Conservation (phyloP, 2,329 filamentous ascomycete genomes). For the Alternaria ethzedia region DNA sequence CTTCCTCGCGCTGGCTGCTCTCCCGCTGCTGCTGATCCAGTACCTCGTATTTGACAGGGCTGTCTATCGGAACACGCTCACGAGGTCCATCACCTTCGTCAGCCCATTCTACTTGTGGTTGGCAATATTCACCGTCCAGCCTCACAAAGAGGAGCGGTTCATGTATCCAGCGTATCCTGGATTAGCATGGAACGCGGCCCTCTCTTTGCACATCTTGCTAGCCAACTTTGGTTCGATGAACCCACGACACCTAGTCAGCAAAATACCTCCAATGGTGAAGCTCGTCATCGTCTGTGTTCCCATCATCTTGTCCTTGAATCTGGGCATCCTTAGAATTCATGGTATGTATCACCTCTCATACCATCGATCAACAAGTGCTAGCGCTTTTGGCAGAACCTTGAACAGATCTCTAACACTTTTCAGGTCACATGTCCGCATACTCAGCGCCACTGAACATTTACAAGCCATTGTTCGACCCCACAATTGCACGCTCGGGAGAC, state of each 20-base stretch:
- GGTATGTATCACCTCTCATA: conserved; percentile 42
- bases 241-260: conserved; percentile 70
- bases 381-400: neutral
- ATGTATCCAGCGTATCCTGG: conserved; percentile 98
- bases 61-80: conserved; percentile 70
- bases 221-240: conserved; percentile 74
- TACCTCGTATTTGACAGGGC: conserved; percentile 67
- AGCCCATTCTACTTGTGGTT: conserved; percentile 95
- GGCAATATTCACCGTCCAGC: conserved; percentile 85
- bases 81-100: conserved; percentile 79
- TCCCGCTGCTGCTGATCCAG: conserved; percentile 78
- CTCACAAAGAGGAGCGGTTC: conserved; percentile 97
- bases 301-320: conserved; percentile 68
- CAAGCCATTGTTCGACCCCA: conserved; percentile 65
- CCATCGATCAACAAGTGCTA: neutral
- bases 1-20: conserved; percentile 73
- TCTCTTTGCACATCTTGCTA: conserved; percentile 81
- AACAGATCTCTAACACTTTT: neutral
- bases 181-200: conserved; percentile 84
- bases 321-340: conserved; percentile 74
- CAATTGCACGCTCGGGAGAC: conserved; percentile 66
- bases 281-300: conserved; percentile 65
- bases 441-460: conserved; percentile 79
- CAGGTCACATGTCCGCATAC: conserved; percentile 78
- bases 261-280: conserved; percentile 78